Evolutionary conservation across 2,329 filamentous ascomycete species (phyloP), one percentile per base, ranked within the genome.

Genomic region (Westerdykella ornata): DNA sequence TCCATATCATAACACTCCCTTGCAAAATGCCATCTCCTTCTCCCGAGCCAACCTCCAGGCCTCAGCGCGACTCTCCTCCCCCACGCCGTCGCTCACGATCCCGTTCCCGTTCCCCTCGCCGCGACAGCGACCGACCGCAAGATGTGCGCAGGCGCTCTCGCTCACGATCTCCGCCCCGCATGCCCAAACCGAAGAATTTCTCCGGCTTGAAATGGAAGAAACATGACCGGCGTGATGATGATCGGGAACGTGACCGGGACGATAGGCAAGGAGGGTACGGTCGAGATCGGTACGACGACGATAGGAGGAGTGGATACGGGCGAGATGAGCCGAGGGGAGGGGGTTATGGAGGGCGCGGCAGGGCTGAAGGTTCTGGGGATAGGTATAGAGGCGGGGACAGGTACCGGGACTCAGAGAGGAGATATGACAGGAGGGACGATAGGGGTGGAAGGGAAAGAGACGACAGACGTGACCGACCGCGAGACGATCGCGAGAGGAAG

Each of bases 121-220:
- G 43, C 41, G 35, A 43, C 18, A 28, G 29, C 28, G 38, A 33
- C 26, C 13, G 70, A 5, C 70, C 70, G 11, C 52, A 51, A n/a
- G 4, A 26, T 26, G 22, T 26, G 22, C 44, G 52, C 49, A 7
- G 14, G 9, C 61, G 66, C 31, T 59, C 52, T 12, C 52, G 59
- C 38, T 60, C 60, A 1, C 60, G 55, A 43, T 59, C 57, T 0
- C 59, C 57, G 1, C 49, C 54, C 35, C 58, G 59, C 40, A 38
- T 40, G 8, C 52, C 51, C 48, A 56, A 49, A 41, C 51, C 56
- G 22, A 63, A 62, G 64, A 69, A 59, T 49, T 68, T 66, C 42
- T 72, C 74, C 4, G 76, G 77, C 8, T 78, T 81, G 51, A 73
- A 72, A 50, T 81, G 74, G 70, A 82, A 81, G 52, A 75, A 62